Percentiles rank a stretch among this genome's conserved stretches.
phyloP scores from a whole-genome alignment of 2,329 filamentous ascomycete genomes.

The Plectosphaerella plurivora region DNA sequence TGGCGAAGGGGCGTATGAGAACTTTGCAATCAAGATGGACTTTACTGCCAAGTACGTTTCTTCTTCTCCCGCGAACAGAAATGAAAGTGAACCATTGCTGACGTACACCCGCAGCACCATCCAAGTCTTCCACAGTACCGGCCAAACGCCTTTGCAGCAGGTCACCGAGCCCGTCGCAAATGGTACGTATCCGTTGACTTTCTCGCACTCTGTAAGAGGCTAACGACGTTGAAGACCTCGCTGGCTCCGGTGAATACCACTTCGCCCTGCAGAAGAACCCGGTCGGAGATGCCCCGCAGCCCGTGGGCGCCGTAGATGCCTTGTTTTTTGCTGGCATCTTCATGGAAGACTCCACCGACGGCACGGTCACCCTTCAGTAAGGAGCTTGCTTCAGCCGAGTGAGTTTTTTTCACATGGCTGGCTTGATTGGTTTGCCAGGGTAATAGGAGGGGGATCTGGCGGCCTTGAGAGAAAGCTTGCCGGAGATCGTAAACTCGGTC shows the following conservation, averaged over 20 bases:
- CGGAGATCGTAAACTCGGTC: too few species aligned
- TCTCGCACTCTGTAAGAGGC: not conserved
- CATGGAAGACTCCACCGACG: slow-evolving; percentile 20
- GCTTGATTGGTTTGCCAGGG: too few species aligned
- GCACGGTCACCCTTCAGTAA: slow-evolving; percentile 11
- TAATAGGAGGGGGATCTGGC: too few species aligned
- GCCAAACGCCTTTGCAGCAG: slow-evolving; percentile 25
- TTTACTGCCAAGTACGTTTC: slow-evolving; percentile 5
- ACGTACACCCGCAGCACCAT: slow-evolving; percentile 17
- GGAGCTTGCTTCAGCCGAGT: too few species aligned
- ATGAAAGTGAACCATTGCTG: not conserved
- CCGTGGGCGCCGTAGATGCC: slow-evolving; percentile 23
- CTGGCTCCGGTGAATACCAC: slow-evolving; percentile 40
- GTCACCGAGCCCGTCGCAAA: slow-evolving; percentile 28
- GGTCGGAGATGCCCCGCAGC: slow-evolving; percentile 24
- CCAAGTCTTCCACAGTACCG: slow-evolving; percentile 38
- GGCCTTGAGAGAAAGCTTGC: too few species aligned
- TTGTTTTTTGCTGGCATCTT: slow-evolving; percentile 27
- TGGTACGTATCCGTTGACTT: slow-evolving; percentile 18
- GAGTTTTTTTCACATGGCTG: too few species aligned
- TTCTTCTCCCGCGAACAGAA: slow-evolving; percentile 9
- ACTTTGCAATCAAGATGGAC: slow-evolving; percentile 11
- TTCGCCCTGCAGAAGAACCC: slow-evolving; percentile 38
- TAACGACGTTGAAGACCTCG: slow-evolving; percentile 3
- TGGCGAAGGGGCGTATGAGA: slow-evolving; percentile 9